Base-by-base conservation (phyloP, 1,284 basidiomycete species). In the Sporisorium sorghi region DNA sequence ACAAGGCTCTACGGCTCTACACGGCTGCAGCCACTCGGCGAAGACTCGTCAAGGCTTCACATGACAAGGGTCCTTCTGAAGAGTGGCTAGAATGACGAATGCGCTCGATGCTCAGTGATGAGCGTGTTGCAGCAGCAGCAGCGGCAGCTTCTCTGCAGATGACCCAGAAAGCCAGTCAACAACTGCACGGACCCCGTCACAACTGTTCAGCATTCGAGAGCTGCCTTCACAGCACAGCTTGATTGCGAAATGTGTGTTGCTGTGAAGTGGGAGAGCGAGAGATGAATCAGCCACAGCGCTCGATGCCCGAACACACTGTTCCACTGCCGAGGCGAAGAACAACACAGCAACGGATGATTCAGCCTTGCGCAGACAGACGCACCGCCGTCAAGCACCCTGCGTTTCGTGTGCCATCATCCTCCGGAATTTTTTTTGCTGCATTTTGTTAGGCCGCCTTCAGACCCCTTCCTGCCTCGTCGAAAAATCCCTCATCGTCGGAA, bases 271-370 rank as follows among this genome's bases (percentile, higher is more conserved):
- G 26, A 11, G 7, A 17, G 12, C 19, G 5, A 5, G 39, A 30
- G 57, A 55, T 60, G 58, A 66, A 47, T 60, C 64, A 66, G 48
- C 64, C 19, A 23, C 30, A 44, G 40, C 40, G n/a, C 21, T 44
- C 40, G 40, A 32, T 28, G 37, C 30, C 21, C 46, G 30, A 28
- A 47, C 46, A 19, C 46, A 42, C 32, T 51, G 60, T 40, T 32
- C 12, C 10, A 46, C 30, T 48, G 30, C 47, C 47, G 19, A 23
- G 28, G 6, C 28, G 11, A 47, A 7, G 28, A 17, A 30, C 15
- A n/a, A 12, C 21, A 21, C 15, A 15, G 61, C 19, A 17, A 40
- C 12, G 7, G 64, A 66, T 66, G 64, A 66, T 35, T 60, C 64
- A 66, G 40, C 64, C 15, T 66, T 24, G 42, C 40, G 40, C 35